Evolutionary conservation across 2,329 filamentous ascomycete species (phyloP), one percentile per base, ranked within the genome.

Genomic region (Fusarium duplospermum): DNA sequence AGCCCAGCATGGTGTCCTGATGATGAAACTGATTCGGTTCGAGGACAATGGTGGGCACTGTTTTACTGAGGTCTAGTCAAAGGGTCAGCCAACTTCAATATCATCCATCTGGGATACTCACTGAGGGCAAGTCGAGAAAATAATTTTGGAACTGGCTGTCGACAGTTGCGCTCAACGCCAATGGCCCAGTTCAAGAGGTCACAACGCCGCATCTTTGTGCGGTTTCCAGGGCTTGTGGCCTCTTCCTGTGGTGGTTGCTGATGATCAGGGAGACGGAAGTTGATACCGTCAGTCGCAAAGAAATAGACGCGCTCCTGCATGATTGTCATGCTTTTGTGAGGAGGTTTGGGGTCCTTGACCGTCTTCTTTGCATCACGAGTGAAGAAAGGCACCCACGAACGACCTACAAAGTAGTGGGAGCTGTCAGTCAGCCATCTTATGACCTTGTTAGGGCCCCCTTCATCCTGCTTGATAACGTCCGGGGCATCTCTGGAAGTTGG

Each of bases 61-160:
- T 90, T 58, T 84, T 86, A 70, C 87, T 90, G 1, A 91, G 80
- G 14, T 86, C 89, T 88, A 65, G 16, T 2, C 13, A 36, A 31
- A n/a, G 31, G 42, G 47, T 72, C 67, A 75, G 50, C 38, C n/a
- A 11, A 8, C 54, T 22, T 20, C 6, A 45, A 16, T 4, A 45
- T 9, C 20, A 45, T 9, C 6, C 2, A 16, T 45, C 2, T 24
- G 20, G 40, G 20, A 45, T 20, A 72, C 81, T 73, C 80, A 90
- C 88, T 89, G 2, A 91, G 81, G 3, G 86, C 80, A 42, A 91
- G 86, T 11, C 90, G 86, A 1, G 89, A 88, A 71, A 91, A 92
- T 0, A 91, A 80, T 71, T 92, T 92, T 3, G 88, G 80, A 6
- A 85, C 82, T 0, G 86, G 82, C 67, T 91, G 86, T 0, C 78